Evolutionary conservation across 805 yeast genomes (phyloP), one percentile per base, ranked within the genome.

Genomic region (Saturnispora gosingensis): DNA sequence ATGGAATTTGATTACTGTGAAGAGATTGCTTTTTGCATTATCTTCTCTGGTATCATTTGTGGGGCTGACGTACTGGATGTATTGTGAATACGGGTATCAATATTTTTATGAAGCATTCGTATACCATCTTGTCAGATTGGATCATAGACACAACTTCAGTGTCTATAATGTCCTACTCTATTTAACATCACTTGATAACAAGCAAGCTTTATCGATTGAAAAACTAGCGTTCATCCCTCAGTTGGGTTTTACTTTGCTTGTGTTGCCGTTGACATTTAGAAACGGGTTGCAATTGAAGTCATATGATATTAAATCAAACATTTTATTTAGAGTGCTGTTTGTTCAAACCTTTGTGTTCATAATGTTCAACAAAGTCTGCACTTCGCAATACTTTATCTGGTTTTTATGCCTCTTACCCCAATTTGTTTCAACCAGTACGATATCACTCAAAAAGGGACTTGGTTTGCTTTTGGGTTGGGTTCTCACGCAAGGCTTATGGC

Each of bases 341-440:
- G 70, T 89, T 11, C 93, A 86, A 64, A 85, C 95, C 0, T 77
- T 84, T 59, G 73, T 81, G n/a, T 86, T 85, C 67, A 89, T 85
- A 16, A 72, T 87, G 1, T 85, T 78, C 67, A 85, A 85, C 68
- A 85, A 85, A 67, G 93, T 85, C 22, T 82, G 88, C 61, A 93
- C 99, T 0, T 88, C 97, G 1, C 99, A 93, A 69, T 93, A 93
- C 67, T 93, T 93, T 67, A 80, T 91, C 55, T 93, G 99, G 99
- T 93, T 85, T 61, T 69, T 93, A 59, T 85, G 89, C 13, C 80
- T 90, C 57, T 66, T 91, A 43, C 98, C 99, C 2, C 78, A 86
- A 50, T 83, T 72, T 59, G 63, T 88, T 7, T 71, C 82, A 2
- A 62, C 68, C 8, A 72, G 88, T 0, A 64, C 60, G 2, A 56